Base-by-base conservation (phyloP, 75 land plant genomes). In the Cunninghamia lanceolata region DNA sequence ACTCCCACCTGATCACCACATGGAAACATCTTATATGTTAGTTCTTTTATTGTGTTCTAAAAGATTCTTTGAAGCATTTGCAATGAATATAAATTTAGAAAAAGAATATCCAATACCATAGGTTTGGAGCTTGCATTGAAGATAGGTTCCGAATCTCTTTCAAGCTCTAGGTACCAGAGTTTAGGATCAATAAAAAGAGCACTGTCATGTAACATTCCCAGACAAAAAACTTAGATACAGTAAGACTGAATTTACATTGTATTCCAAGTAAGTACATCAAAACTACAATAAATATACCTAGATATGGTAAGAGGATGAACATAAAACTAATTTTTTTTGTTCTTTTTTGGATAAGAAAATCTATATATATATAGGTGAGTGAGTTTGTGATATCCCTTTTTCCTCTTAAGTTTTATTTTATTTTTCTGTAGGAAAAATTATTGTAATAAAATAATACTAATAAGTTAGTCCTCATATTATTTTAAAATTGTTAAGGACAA, bases 141-240 rank as follows among this genome's bases (percentile, higher is more conserved):
- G 86, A 90, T 89, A 16, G 85, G 50, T 78, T 88, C 92, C 38
- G 88, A 66, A 52, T 86, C 87, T 36, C 78, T 83, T 4, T 34
- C 39, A 30, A 91, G 83, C 39, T 84, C 87, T 66, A 91, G 45
- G 71, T 91, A 91, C 92, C 92, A 91, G n/a, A 88, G 85, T 63
- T 91, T 56, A 14, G 84, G 81, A 86, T 83, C 71, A 32, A 91
- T 83, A 71, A 90, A 90, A 68, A 85, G 47, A 52, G 85, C 91
- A 82, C 91, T 91, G 92, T 84, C 43, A 36, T 52, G 40, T 42
- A 40, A 50, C 38, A 84, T 42, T 77, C 46, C 45, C n/a, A 66
- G 40, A 82, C 25, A 82, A 42, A 88, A 8, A 52, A 35, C 43
- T 50, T 83, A 85, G 84, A 38, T 34, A 77, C 45, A 77, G 39